Percentiles rank a stretch among this genome's conserved stretches.
Conservation (phyloP, 106 monocot species). For the Agapanthus africanus region DNA sequence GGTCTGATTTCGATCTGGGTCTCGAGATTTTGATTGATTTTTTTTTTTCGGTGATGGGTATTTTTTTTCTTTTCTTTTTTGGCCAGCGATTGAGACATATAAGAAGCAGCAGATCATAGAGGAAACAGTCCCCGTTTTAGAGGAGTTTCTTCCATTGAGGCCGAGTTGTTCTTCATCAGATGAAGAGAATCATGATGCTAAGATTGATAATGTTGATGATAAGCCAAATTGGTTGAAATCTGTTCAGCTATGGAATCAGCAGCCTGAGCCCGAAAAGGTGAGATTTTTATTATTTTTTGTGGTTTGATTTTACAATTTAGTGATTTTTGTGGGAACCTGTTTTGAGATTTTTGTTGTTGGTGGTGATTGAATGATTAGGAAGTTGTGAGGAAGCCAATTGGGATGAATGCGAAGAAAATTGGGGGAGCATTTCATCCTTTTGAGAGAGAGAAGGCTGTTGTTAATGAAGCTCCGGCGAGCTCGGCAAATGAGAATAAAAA, state of each 20-base stretch:
- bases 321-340: too few relatives aligned
- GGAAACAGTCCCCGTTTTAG: conserved; percentile 11
- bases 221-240: conserved; percentile 40
- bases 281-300: background rate
- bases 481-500: conserved; percentile 10
- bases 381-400: conserved; percentile 30
- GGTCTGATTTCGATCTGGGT: background rate
- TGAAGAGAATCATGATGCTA: background rate
- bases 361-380: too few relatives aligned
- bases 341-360: too few relatives aligned
- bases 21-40: background rate
- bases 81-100: conserved; percentile 14
- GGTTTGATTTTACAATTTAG: background rate
- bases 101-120: background rate
- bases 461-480: conserved; percentile 16
- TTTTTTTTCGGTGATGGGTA: background rate
- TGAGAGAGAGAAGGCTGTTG: conserved; percentile 35
- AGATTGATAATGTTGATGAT: background rate
- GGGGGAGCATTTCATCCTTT: conserved; percentile 73
- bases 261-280: background rate
- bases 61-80: background rate
- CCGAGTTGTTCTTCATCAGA: conserved; percentile 7
- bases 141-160: conserved; percentile 24
- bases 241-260: conserved; percentile 25
- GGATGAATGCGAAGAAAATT: conserved; percentile 33